Percentiles rank a stretch among this genome's conserved stretches.
These are phyloP conservation scores for Cryphonectria radicalis DNA, from an alignment of 2,329 filamentous ascomycete genomes.

Conservation along the genomic window DNA sequence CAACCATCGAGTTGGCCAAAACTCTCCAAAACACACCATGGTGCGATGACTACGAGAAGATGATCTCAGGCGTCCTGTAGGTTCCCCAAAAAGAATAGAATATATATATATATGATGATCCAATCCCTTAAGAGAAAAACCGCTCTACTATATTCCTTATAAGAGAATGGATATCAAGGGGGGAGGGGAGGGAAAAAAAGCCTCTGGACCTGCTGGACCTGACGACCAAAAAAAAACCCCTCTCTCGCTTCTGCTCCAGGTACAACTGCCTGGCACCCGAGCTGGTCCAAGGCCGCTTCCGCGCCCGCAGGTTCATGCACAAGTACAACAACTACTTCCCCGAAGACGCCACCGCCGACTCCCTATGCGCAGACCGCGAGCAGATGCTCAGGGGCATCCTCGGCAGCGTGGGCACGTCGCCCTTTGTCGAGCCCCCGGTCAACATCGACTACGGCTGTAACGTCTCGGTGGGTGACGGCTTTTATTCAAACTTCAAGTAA, in stretches of 20 bases:
- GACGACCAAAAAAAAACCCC: background rate
- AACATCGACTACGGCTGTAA: slow-evolving; percentile 70
- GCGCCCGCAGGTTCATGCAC: slow-evolving; percentile 58
- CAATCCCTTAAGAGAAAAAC: background rate
- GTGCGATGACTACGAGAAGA: slow-evolving; percentile 66
- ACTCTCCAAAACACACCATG: slow-evolving; percentile 56
- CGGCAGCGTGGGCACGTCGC: slow-evolving; percentile 53
- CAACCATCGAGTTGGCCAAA: slow-evolving; percentile 50
- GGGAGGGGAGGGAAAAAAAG: background rate
- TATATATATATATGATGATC: background rate
- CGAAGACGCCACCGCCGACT: slow-evolving; percentile 47
- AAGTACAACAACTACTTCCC: slow-evolving; percentile 64
- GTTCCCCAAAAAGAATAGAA: slow-evolving; percentile 26
- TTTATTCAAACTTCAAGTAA: slow-evolving; percentile 65
- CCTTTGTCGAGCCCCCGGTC: slow-evolving; percentile 65
- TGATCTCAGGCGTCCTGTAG: slow-evolving; percentile 67
- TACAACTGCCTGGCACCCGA: slow-evolving; percentile 56
- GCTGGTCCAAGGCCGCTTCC: slow-evolving; percentile 55
- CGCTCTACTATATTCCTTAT: background rate
- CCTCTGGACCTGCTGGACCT: slow-evolving; percentile 3
- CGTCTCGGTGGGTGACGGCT: slow-evolving; percentile 62
- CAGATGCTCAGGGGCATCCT: slow-evolving; percentile 55
- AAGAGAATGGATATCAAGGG: background rate
- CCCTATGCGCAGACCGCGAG: slow-evolving; percentile 46
- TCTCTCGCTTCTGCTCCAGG: slow-evolving; percentile 36